Evolutionary conservation across 2,329 filamentous ascomycete species (phyloP), one percentile per base, ranked within the genome.

Genomic region (Paecilomyces dactylethromorphus): DNA sequence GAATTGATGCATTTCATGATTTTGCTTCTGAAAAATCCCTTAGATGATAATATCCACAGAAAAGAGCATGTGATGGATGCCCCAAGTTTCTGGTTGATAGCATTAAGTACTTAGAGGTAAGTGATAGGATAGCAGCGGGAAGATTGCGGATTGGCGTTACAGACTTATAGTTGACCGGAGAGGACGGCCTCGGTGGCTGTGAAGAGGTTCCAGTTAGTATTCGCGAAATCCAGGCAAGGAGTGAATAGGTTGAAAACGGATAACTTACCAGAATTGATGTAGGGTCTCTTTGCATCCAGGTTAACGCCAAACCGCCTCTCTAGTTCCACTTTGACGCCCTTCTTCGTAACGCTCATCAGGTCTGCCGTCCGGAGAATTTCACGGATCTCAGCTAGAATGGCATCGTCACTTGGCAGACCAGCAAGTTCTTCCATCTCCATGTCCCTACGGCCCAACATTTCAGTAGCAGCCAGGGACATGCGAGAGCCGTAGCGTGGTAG

Each of bases 301-400:
- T 87, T 85, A 63, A 96, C 87, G 62, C 90, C 90, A 70, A 99
- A 99, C 62, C 92, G 85, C 69, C 87, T 86, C 82, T 99, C 94
- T 59, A 99, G 79, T 79, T 99, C 94, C 66, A 85, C 78, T 83
- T 97, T 97, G 76, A 99, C 90, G 68, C 90, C 91, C 85, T 99
- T 99, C 86, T 99, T 99, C 65, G 94, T 99, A 51, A 99, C 91
- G 3, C 86, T 92, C 94, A 99, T 99, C 70, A 99, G 79, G 77
- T 99, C 94, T 1, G 92, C 92, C 12, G 89, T 95, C 66, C 87
- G 85, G 62, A 99, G 80, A 63, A 99, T 96, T 70, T 97, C 92
- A 56, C 94, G 85, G 67, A 99, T 99, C 81, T 99, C 94, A 0
- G 91, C 88, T 62, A 99, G 79, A 55, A 99, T 81, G 11, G 91